phyloP scores from a whole-genome alignment of 2,329 filamentous ascomycete genomes.

The Exophiala dermatitidis region DNA sequence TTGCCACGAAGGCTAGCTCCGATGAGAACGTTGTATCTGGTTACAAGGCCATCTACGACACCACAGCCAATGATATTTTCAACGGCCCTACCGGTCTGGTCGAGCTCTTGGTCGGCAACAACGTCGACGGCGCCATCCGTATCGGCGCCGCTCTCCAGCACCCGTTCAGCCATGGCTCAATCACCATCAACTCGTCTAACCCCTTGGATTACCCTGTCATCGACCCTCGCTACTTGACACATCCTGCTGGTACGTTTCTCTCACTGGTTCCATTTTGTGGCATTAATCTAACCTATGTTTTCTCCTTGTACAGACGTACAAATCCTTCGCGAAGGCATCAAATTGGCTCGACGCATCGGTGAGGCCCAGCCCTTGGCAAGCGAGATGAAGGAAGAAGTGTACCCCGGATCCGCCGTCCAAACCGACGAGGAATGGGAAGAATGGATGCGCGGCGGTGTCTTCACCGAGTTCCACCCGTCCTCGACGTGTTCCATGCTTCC shows the following conservation, averaged over 20 bases:
- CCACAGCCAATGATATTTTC: conserved; percentile 19
- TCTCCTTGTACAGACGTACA: conserved; percentile 31
- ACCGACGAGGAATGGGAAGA: conserved; percentile 30
- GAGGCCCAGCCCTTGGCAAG: conserved; percentile 29
- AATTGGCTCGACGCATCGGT: conserved; percentile 32
- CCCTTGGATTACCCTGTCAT: conserved; percentile 34
- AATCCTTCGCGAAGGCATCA: conserved; percentile 34
- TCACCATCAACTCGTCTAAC: conserved; percentile 31
- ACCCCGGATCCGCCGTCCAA: conserved; percentile 23
- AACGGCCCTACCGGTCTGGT: conserved; percentile 19
- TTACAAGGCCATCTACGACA: conserved; percentile 24
- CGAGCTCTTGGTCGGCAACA: conserved; percentile 29
- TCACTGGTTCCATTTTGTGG: neutral
- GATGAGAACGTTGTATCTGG: conserved; percentile 19
- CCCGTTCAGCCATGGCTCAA: conserved; percentile 24
- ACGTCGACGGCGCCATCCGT: conserved; percentile 18
- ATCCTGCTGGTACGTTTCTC: conserved; percentile 31
- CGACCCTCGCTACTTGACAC: conserved; percentile 39
- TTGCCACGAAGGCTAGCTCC: conserved; percentile 9
- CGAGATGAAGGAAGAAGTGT: conserved; percentile 31
- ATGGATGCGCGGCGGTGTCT: conserved; percentile 18
- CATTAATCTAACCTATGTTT: conserved; percentile 5
- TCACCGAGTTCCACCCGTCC: conserved; percentile 24
- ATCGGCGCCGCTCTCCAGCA: conserved; percentile 24
- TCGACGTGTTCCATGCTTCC: conserved; percentile 43